Conservation (phyloP, 495 filamentous ascomycete species). For the Tuber brumale region DNA sequence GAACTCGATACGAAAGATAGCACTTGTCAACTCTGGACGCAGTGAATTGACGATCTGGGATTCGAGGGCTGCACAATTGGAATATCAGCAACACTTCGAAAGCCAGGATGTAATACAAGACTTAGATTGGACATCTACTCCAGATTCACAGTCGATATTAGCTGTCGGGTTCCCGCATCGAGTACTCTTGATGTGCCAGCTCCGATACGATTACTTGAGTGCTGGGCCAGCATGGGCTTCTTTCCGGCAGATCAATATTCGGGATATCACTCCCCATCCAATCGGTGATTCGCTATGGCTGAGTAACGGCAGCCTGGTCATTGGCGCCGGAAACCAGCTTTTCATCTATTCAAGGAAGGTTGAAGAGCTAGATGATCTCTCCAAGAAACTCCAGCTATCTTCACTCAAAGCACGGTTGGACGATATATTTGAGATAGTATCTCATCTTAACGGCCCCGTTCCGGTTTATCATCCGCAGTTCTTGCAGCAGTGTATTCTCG, state of each 20-base stretch:
- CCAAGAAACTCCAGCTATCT: slow-evolving; percentile 40
- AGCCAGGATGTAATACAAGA: slow-evolving; percentile 70
- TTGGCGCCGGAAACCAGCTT: slow-evolving; percentile 89
- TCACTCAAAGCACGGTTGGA: slow-evolving; percentile 44
- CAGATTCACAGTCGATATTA: slow-evolving; percentile 82
- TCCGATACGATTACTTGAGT: slow-evolving; percentile 89
- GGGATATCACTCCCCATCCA: slow-evolving; percentile 70
- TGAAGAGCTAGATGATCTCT: slow-evolving; percentile 54
- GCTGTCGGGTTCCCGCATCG: slow-evolving; percentile 84
- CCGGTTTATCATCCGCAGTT: slow-evolving; percentile 94
- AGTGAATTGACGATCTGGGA: slow-evolving; percentile 92
- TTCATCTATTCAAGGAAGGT: slow-evolving; percentile 75
- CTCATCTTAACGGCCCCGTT: slow-evolving; percentile 74
- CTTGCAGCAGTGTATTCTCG: slow-evolving; percentile 76
- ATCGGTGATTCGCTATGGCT: slow-evolving; percentile 93
- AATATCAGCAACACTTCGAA: slow-evolving; percentile 66
- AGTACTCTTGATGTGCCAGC: slow-evolving; percentile 77
- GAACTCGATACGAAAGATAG: slow-evolving; percentile 80
- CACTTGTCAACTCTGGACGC: slow-evolving; percentile 64
- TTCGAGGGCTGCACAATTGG: slow-evolving; percentile 69
- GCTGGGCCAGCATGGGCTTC: slow-evolving; percentile 84
- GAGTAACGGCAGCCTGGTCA: slow-evolving; percentile 69
- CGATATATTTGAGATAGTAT: slow-evolving; percentile 75
- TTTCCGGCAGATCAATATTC: slow-evolving; percentile 72
- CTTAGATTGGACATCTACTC: slow-evolving; percentile 91